Evolutionary conservation across 2,329 filamentous ascomycete genomes (phyloP), one percentile per base, ranked within the genome.

Genomic region (Xylariaceae sp.): DNA sequence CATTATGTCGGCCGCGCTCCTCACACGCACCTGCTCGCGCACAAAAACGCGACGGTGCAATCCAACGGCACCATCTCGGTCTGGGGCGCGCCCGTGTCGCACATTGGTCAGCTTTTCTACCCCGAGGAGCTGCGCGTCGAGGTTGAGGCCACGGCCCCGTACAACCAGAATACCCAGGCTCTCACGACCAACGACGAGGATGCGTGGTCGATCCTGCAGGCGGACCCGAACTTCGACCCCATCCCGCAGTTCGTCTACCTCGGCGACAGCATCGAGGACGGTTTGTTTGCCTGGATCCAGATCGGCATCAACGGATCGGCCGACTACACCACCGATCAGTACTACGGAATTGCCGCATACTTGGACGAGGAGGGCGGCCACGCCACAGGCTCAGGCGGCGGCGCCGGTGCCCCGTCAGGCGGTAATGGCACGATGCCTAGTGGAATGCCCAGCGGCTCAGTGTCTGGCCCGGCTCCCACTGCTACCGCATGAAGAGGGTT

Each of bases 191-290:
- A 70, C 60, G 66, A 69, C 54, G 67, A 66, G 21, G 67, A 69
- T 48, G 67, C 67, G 67, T 70, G 67, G 67, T 62, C 59, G 29
- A 55, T 70, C 35, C 37, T 69, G 29, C 59, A 64, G 35, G 61
- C 66, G 23, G 64, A 67, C 40, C 54, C 53, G 33, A 59, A 44
- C 42, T 70, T 58, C 54, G 77, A 81, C 57, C 81, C 80, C 1
- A 73, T 82, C 65, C 72, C 80, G 18, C 74, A 82, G 66, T 81
- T 77, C 58, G 68, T 80, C 35, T 77, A 80, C 48, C 75, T 83
- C 21, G 79, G 81, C 3, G 75, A 81, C 24, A 67, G 70, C 16
- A 64, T 80, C 16, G 61, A 70, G 9, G 77, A 79, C 55, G 77
- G 77, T 15, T 61, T 80, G 21, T 72, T 79, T 30, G 76, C 74